Base-by-base conservation (phyloP, 2,329 filamentous ascomycete species). In the Aspergillus flavus region DNA sequence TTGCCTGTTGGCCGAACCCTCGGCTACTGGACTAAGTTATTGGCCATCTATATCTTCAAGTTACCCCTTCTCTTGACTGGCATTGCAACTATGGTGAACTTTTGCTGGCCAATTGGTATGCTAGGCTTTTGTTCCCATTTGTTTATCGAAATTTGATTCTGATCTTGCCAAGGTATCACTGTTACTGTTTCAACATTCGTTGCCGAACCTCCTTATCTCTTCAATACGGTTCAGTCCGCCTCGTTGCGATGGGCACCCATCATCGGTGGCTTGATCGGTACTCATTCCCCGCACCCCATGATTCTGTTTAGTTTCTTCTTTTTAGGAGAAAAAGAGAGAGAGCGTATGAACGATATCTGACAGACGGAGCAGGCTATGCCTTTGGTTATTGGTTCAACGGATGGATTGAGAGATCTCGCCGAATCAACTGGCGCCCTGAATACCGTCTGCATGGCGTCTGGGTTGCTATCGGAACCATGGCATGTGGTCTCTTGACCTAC, bases 61-160 rank as follows among this genome's bases (percentile, higher is more conserved):
- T 64, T 73, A 16, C 73, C 74, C 0, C 59, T 77, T 28, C 58
- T 77, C 2, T 62, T 76, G 58, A 73, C 69, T 7, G 73, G 72
- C 59, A 58, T 78, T 39, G 69, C 74, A 16, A 72, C 71, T n/a
- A 68, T 78, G 70, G 72, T 78, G 16, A 77, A 72, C 28, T 78
- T 77, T 58, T 75, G 71, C 46, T 79, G 75, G 76, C 75, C 76
- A 0, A 78, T 79, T 60, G 76, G 76, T 70, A 61, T 45, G 69
- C 61, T 39, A 21, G 4, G 45, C 16, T 9, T 10, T n/a, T n/a
- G 19, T 14, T 21, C 4, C 2, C 7, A 50, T 28, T 4, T 30
- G 5, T 16, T 14, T 11, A 30, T 50, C 46, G 16, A 19, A 19
- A 19, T 16, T 48, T 11, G 28, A 34, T 58, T 30, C 36, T 28